Conservation (phyloP, 345 rosid species). For the Aurinia saxatilis region DNA sequence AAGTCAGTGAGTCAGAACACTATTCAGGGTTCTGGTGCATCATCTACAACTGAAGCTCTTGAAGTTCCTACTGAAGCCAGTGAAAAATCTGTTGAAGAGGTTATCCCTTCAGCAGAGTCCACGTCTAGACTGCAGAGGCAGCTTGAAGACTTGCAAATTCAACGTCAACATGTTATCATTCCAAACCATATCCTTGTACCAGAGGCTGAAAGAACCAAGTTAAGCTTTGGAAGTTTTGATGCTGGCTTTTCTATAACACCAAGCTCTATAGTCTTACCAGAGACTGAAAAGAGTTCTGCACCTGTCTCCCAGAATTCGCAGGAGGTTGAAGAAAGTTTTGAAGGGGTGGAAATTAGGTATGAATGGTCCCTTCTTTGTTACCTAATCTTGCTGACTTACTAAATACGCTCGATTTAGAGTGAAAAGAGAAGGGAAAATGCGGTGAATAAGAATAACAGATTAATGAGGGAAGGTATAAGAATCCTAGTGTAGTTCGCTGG, state of each 20-base stretch:
- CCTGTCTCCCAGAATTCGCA: conserved; percentile 57
- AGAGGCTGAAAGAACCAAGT: conserved; percentile 76
- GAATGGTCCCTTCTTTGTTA: background rate
- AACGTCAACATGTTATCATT: conserved; percentile 86
- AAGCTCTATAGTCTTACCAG: conserved; percentile 33
- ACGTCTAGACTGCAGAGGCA: conserved; percentile 60
- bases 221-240: conserved; percentile 96
- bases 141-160: conserved; percentile 66
- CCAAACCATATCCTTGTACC: conserved; percentile 92
- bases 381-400: background rate
- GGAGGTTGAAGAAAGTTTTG: conserved; percentile 46
- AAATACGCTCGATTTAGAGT: background rate
- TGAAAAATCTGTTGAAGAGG: conserved; percentile 34
- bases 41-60: conserved; percentile 42
- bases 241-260: conserved; percentile 56
- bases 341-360: conserved; percentile 55
- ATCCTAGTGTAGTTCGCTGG: background rate
- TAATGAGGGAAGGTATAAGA: background rate
- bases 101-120: conserved; percentile 48
- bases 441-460: background rate
- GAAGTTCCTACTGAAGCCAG: conserved; percentile 37
- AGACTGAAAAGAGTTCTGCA: conserved; percentile 61
- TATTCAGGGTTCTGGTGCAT: conserved; percentile 43
- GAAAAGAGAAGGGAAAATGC: background rate
- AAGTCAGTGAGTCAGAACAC: conserved; percentile 51